These are phyloP conservation scores for Plenodomus biglobosus DNA, from an alignment of 2,329 filamentous ascomycete genomes.

Conservation along the genomic window DNA sequence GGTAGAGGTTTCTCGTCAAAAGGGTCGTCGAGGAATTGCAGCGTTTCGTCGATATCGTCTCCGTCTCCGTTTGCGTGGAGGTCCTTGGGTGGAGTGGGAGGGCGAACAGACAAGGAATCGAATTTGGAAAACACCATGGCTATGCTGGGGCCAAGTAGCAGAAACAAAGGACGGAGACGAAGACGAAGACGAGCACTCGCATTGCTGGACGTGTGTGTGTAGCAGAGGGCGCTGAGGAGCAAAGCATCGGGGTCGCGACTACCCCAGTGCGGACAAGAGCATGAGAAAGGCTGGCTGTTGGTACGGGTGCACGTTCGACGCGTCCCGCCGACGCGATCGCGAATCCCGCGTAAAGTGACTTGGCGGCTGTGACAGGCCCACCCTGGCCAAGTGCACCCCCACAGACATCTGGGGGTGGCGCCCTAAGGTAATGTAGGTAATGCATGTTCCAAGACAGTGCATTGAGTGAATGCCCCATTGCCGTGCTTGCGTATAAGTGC, in stretches of 20 bases:
- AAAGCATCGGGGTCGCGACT: constrained; percentile 15
- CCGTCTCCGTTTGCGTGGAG: constrained; percentile 40
- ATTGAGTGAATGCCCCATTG: no score
- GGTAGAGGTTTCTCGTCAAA: constrained; percentile 39
- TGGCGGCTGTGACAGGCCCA: constrained; percentile 5
- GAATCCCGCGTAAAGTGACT: constrained; percentile 20
- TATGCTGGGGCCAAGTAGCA: constrained; percentile 34
- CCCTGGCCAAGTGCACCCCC: not conserved
- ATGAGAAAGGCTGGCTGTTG: constrained; percentile 15
- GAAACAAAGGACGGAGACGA: constrained; percentile 25
- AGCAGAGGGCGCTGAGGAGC: constrained; percentile 11
- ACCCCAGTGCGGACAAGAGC: constrained; percentile 5
- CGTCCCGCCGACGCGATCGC: constrained; percentile 16
- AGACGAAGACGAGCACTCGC: constrained; percentile 19
- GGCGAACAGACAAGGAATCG: constrained; percentile 53
- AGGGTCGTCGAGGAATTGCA: constrained; percentile 48
- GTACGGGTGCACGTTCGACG: constrained; percentile 4
- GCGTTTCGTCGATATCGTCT: constrained; percentile 42
- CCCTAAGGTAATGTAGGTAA: no score
- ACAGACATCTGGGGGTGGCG: no score
- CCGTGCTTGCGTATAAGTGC: no score
- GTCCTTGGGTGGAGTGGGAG: constrained; percentile 59
- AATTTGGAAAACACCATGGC: constrained; percentile 48
- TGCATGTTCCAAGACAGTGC: no score
- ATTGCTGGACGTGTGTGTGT: constrained; percentile 24